Evolutionary conservation across 2,329 filamentous ascomycete species (phyloP).

Genomic region (Lasiodiplodia sp.): DNA sequence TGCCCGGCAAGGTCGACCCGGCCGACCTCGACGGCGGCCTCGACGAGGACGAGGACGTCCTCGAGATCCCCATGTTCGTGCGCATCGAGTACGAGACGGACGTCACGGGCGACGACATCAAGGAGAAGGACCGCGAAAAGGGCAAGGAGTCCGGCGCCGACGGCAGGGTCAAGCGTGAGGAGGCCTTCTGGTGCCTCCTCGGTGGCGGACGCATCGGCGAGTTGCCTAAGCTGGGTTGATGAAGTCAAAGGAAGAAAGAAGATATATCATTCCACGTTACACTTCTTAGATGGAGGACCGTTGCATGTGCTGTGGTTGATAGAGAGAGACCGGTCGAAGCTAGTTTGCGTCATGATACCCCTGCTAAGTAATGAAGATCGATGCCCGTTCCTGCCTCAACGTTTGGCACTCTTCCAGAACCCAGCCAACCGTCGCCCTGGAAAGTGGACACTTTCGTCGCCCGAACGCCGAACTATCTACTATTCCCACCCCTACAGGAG

Average conservation of each 20-base stretch:
- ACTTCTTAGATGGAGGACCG: not conserved
- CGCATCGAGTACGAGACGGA: conserved; percentile 89
- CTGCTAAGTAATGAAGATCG: conserved; percentile 4
- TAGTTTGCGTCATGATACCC: conserved; percentile 17
- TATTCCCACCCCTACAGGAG: no score
- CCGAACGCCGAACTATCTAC: not conserved
- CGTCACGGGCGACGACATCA: conserved; percentile 62
- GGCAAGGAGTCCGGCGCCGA: conserved; percentile 43
- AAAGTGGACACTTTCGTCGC: not conserved
- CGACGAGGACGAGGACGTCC: conserved; percentile 65
- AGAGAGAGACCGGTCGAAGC: not conserved
- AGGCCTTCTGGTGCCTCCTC: conserved; percentile 95
- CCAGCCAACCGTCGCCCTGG: not conserved
- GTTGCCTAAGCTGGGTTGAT: conserved; percentile 29
- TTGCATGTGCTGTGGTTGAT: not conserved
- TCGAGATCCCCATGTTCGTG: conserved; percentile 96
- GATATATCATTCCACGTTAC: not conserved
- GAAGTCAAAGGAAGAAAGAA: not conserved
- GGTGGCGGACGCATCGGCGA: conserved; percentile 79
- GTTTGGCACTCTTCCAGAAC: not conserved
- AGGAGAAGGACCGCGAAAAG: conserved; percentile 36
- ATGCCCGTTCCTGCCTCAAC: not conserved
- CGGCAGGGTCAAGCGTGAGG: conserved; percentile 73
- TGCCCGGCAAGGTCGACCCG: conserved; percentile 59
- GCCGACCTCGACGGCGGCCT: conserved; percentile 48